These are phyloP conservation scores for Salix koriyanagi DNA, from an alignment of 345 rosid species.

Conservation along the genomic window DNA sequence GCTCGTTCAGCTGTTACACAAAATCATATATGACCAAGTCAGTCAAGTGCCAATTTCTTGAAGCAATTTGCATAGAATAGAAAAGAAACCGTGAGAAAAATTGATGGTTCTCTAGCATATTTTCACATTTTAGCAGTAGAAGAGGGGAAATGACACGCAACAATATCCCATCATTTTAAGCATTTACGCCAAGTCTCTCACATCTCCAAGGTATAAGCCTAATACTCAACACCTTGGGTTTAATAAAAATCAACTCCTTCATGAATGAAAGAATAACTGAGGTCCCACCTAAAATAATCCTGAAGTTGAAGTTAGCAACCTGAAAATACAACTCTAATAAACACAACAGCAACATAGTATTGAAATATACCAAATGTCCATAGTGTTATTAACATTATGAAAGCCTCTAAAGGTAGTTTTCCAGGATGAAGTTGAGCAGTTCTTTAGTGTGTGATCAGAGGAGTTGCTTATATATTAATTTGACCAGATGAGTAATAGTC, in stretches of 20 bases:
- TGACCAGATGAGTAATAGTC: neutral
- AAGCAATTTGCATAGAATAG: neutral
- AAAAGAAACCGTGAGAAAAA: neutral
- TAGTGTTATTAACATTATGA: neutral
- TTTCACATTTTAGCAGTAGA: neutral
- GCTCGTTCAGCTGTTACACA: constrained; percentile 70
- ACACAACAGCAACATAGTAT: neutral
- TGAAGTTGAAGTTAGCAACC: too few species aligned
- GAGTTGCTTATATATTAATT: neutral
- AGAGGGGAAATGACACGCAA: neutral
- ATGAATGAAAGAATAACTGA: neutral
- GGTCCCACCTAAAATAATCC: too few species aligned
- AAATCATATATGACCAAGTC: constrained; percentile 12
- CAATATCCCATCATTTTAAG: neutral
- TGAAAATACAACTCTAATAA: too few species aligned
- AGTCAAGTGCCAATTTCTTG: constrained; percentile 2
- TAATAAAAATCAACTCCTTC: neutral
- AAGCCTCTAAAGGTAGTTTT: neutral
- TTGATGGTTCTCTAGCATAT: neutral
- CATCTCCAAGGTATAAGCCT: neutral
- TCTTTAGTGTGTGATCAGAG: neutral
- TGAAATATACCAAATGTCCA: neutral
- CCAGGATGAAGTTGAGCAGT: neutral
- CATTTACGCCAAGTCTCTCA: neutral
- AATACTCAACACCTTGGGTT: neutral